phyloP scores from a whole-genome alignment of 176 grass and related monocot genomes.

The Oropetium thomaeum region DNA sequence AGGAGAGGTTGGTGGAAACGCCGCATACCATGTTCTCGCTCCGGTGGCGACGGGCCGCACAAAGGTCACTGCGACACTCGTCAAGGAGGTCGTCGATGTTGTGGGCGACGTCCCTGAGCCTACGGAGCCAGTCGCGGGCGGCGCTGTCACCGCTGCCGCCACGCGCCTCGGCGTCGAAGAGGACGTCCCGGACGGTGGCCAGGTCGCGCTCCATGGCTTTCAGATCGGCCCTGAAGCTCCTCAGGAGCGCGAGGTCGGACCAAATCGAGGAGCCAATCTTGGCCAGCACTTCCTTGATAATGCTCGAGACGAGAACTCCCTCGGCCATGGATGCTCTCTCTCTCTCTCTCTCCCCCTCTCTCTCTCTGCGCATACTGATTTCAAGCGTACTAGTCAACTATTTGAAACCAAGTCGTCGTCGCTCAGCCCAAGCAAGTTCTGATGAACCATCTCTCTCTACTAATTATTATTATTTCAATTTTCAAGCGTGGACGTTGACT shows the following conservation, averaged over 20 bases:
- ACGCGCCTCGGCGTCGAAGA: slow-evolving; percentile 34
- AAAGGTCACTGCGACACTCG: slow-evolving; percentile 14
- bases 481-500: too few species aligned
- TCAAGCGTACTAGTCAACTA: neutral
- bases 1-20: neutral
- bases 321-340: slow-evolving; percentile 9
- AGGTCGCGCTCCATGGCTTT: slow-evolving; percentile 32
- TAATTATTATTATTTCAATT: too few species aligned
- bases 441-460: too few species aligned
- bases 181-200: slow-evolving; percentile 22
- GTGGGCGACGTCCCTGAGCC: slow-evolving; percentile 22
- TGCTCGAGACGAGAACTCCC: slow-evolving; percentile 1
- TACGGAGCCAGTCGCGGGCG: slow-evolving; percentile 24
- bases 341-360: neutral
- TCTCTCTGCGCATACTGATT: neutral
- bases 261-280: slow-evolving; percentile 23
- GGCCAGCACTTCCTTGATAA: slow-evolving; percentile 24
- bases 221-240: slow-evolving; percentile 37
- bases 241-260: slow-evolving; percentile 22
- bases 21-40: neutral
- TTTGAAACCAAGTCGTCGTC: too few species aligned
- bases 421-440: too few species aligned
- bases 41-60: neutral
- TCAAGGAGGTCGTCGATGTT: slow-evolving; percentile 38
- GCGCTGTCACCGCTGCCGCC: slow-evolving; percentile 11